phyloP scores from a whole-genome alignment of 106 monocot species.

The Vanilla planifolia region DNA sequence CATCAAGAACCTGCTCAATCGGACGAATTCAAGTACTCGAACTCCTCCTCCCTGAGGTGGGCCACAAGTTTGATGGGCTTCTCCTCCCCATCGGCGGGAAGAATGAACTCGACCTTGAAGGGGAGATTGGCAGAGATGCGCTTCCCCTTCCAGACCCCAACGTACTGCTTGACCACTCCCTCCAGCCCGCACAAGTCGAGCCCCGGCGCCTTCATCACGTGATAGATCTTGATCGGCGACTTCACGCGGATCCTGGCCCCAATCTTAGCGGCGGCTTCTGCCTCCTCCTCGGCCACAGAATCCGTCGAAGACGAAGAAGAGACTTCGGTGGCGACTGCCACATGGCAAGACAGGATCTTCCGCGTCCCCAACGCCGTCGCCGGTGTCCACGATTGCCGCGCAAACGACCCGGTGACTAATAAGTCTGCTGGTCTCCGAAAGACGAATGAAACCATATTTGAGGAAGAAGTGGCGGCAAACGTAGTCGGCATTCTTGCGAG shows the following conservation, averaged over 20 bases:
- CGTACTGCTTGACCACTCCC: conserved; percentile 86
- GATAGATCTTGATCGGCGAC: conserved; percentile 67
- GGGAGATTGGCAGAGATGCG: conserved; percentile 80
- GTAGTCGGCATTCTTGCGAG: background rate
- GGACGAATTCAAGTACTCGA: conserved; percentile 32
- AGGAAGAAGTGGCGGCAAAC: background rate
- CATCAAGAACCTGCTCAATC: conserved; percentile 1
- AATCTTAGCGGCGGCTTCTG: conserved; percentile 31
- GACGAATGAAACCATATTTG: background rate
- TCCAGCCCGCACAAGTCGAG: conserved; percentile 67
- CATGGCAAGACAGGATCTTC: conserved; percentile 29
- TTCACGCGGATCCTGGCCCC: conserved; percentile 58
- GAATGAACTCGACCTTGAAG: conserved; percentile 68
- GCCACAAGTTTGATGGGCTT: conserved; percentile 61
- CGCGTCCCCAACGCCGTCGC: background rate
- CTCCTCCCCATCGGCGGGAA: conserved; percentile 32
- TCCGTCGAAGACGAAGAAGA: conserved; percentile 16
- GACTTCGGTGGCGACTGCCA: conserved; percentile 33
- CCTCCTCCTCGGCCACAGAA: conserved; percentile 30
- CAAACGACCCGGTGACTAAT: background rate
- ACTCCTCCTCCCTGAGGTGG: conserved; percentile 82
- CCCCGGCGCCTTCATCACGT: conserved; percentile 63
- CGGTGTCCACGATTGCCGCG: background rate
- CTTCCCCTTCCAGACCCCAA: conserved; percentile 73
- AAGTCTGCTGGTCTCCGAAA: background rate